Evolutionary conservation across 1,284 basidiomycete species (phyloP).

Genomic region (Pseudozyma sp.): DNA sequence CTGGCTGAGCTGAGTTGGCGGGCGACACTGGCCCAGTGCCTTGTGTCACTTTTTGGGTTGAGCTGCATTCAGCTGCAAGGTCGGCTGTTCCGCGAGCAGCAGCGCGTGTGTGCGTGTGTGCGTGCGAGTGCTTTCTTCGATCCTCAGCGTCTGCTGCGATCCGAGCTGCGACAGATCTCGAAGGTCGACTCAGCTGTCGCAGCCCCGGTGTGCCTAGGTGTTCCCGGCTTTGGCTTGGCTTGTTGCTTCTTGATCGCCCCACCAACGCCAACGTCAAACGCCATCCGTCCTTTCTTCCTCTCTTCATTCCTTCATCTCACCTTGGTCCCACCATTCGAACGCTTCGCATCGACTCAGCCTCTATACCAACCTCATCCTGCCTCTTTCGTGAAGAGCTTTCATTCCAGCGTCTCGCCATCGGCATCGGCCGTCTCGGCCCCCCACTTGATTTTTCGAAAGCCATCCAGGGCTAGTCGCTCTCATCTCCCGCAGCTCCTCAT

Average conservation of each 20-base stretch:
- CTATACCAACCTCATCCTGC: not conserved
- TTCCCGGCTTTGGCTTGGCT: not conserved
- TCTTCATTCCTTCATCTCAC: constrained; percentile 1
- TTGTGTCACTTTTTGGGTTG: constrained; percentile 8
- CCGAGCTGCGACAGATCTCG: constrained; percentile 11
- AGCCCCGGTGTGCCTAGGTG: no score
- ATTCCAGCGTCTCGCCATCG: no score
- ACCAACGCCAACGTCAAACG: not conserved
- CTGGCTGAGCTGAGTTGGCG: not conserved
- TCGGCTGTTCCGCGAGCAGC: constrained; percentile 10
- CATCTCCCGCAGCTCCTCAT: no score
- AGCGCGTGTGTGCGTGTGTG: constrained; percentile 7
- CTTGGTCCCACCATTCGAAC: not conserved
- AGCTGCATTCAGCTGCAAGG: constrained; percentile 4
- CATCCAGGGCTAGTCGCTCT: no score
- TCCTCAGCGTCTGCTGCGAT: constrained; percentile 10
- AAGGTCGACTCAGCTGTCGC: constrained; percentile 1
- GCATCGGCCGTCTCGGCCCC: no score
- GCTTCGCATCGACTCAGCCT: constrained; percentile 4
- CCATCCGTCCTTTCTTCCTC: constrained; percentile 1
- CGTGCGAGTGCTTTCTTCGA: constrained; percentile 13
- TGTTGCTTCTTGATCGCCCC: constrained; percentile 1
- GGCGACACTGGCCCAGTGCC: constrained; percentile 1
- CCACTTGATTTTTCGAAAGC: no score
- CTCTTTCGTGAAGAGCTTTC: not conserved